Evolutionary conservation across 2,329 filamentous ascomycete species (phyloP).

Genomic region (Coniochaeta sp.): DNA sequence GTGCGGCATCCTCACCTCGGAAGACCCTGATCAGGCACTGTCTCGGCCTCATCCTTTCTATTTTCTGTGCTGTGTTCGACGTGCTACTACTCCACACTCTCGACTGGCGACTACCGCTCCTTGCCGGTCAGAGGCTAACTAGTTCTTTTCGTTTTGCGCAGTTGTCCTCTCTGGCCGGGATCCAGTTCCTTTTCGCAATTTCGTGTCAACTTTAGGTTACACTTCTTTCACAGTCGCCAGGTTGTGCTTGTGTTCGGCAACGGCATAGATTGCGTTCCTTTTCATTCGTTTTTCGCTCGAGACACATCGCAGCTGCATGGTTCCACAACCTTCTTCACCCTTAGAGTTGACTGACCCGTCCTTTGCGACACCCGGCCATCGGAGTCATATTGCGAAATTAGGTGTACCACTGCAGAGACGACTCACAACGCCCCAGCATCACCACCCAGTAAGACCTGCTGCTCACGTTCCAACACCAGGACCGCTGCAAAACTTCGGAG

Average conservation of each 20-base stretch:
- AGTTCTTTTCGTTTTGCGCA: conserved; percentile 12
- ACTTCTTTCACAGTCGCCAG: not conserved
- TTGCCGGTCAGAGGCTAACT: conserved; percentile 8
- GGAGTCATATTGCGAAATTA: conserved; percentile 4
- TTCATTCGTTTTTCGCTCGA: conserved; percentile 16
- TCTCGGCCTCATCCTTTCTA: not conserved
- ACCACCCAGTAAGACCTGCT: not conserved
- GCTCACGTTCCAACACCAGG: not conserved
- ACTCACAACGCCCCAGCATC: not conserved
- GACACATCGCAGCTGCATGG: conserved; percentile 15
- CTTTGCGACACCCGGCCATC: conserved; percentile 10
- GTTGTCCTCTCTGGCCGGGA: conserved; percentile 11
- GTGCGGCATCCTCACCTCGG: conserved; percentile 7
- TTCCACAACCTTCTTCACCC: conserved; percentile 15
- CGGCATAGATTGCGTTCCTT: conserved; percentile 16
- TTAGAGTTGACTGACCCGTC: conserved; percentile 10
- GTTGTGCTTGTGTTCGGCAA: conserved; percentile 10
- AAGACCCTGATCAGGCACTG: conserved; percentile 15
- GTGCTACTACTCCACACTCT: conserved; percentile 6
- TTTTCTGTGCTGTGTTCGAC: conserved; percentile 1
- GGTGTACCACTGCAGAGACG: conserved; percentile 3
- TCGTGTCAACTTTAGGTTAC: not conserved
- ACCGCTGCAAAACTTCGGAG: not conserved
- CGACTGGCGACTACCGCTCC: conserved; percentile 13
- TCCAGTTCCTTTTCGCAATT: not conserved